Evolutionary conservation across 345 rosid genomes (phyloP), one percentile per base, ranked within the genome.

Genomic region (Arabidopsis arenosa): DNA sequence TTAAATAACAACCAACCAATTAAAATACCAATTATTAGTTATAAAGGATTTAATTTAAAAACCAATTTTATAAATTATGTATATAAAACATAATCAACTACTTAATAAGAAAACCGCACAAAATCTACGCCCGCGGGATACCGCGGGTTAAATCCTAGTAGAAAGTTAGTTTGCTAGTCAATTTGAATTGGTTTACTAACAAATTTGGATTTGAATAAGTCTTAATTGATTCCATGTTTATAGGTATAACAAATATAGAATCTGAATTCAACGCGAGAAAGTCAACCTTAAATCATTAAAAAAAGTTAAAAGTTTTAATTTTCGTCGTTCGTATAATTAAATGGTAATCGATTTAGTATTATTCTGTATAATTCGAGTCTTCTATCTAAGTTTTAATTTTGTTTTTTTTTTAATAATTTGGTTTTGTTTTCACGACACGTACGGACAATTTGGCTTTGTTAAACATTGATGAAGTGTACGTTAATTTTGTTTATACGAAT

Each of bases 131-230:
- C n/a, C n/a, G n/a, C n/a, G n/a, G n/a, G n/a, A n/a, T n/a, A 45
- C n/a, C n/a, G n/a, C n/a, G n/a, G n/a, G n/a, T n/a, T n/a, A n/a
- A n/a, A n/a, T n/a, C n/a, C n/a, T n/a, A n/a, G n/a, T 2, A 10
- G 4, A 21, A 52, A 9, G 9, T 45, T 45, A 45, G 18, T 45
- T 15, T 35, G 40, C 48, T 43, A 21, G 70, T 74, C 48, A 54
- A 54, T 33, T 44, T 21, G 35, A 33, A 32, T 54, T 9, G 21
- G 9, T 54, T 64, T 64, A 43, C 26, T 64, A 43, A 11, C 64
- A 54, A 14, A 54, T 43, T 59, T 55, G 47, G 71, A 64, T 30
- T 67, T 43, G 56, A 43, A 32, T 41, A 53, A 1, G 12, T 49
- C 52, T 26, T 30, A 4, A 15, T 1, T 53, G 35, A 9, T 6